phyloP scores from a whole-genome alignment of 768 basidiomycete genomes.

The Paxillus involutus region DNA sequence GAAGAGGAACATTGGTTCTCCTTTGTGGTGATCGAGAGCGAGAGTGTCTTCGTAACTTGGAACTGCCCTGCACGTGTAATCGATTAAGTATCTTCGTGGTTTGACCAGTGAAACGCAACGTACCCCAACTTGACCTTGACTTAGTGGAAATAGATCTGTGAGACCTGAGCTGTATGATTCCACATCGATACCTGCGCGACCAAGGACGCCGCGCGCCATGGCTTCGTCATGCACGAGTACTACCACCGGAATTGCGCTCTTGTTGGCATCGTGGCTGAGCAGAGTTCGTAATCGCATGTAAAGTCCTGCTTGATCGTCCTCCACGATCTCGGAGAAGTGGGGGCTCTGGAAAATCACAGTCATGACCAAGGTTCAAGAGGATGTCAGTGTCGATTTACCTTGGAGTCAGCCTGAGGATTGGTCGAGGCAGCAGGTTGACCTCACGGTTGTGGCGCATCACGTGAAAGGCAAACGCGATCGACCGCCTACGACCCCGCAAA shows the following conservation, averaged over 20 bases:
- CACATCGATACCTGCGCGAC: conserved; percentile 41
- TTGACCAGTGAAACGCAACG: not conserved
- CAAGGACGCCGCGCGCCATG: conserved; percentile 38
- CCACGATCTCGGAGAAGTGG: conserved; percentile 17
- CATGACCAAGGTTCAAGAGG: not conserved
- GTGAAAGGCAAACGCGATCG: too few species aligned
- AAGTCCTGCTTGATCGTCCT: conserved; percentile 10
- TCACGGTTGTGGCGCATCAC: too few species aligned
- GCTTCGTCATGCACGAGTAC: conserved; percentile 48
- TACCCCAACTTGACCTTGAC: conserved; percentile 4
- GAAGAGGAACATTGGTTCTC: not conserved
- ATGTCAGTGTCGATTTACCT: conserved; percentile 9
- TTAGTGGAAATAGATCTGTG: conserved; percentile 12
- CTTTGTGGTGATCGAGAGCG: conserved; percentile 9
- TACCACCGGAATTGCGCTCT: conserved; percentile 35
- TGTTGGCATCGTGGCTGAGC: conserved; percentile 17
- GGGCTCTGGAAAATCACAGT: conserved; percentile 8
- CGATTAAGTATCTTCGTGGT: not conserved
- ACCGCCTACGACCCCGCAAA: too few species aligned
- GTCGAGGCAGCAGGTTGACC: too few species aligned
- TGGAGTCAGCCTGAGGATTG: conserved; percentile 11
- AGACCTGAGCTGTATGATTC: conserved; percentile 43
- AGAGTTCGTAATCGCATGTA: conserved; percentile 17
- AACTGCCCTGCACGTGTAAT: conserved; percentile 5
- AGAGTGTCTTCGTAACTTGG: conserved; percentile 2